phyloP scores from a whole-genome alignment of 345 rosid genomes.

The Arabis alpina region DNA sequence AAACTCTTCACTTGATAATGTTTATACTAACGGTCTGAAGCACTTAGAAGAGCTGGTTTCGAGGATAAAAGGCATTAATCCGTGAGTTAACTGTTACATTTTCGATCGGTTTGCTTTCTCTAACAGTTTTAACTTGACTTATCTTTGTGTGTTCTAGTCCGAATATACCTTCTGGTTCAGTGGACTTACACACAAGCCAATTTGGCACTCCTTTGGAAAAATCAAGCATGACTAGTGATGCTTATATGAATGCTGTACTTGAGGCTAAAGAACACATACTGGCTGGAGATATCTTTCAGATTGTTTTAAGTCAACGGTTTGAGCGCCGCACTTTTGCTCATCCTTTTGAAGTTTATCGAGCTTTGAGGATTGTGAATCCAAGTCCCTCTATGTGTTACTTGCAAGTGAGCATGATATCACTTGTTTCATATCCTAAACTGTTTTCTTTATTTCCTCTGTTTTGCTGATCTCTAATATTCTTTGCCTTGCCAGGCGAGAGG shows the following conservation, averaged over 20 bases:
- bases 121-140: slow-evolving; percentile 5
- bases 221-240: slow-evolving; percentile 79
- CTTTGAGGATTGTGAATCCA: slow-evolving; percentile 82
- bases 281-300: slow-evolving; percentile 90
- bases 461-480: not conserved
- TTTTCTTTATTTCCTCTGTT: slow-evolving; percentile 23
- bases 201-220: slow-evolving; percentile 67
- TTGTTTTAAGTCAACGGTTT: slow-evolving; percentile 87
- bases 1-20: slow-evolving; percentile 51
- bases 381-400: slow-evolving; percentile 88
- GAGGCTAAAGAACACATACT: slow-evolving; percentile 74
- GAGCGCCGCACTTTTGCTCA: slow-evolving; percentile 84
- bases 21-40: slow-evolving; percentile 52
- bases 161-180: slow-evolving; percentile 63
- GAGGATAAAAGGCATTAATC: slow-evolving; percentile 44
- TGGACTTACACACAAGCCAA: slow-evolving; percentile 55
- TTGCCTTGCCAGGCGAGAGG: slow-evolving; percentile 64
- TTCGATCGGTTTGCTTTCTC: slow-evolving; percentile 19
- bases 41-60: slow-evolving; percentile 49
- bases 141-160: slow-evolving; percentile 52
- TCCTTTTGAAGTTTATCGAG: slow-evolving; percentile 84
- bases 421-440: not conserved
- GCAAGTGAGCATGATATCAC: slow-evolving; percentile 50
- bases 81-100: slow-evolving; percentile 43
- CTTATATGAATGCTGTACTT: slow-evolving; percentile 69